phyloP scores from a whole-genome alignment of 805 yeast species.

The Metschnikowia rubicola region DNA sequence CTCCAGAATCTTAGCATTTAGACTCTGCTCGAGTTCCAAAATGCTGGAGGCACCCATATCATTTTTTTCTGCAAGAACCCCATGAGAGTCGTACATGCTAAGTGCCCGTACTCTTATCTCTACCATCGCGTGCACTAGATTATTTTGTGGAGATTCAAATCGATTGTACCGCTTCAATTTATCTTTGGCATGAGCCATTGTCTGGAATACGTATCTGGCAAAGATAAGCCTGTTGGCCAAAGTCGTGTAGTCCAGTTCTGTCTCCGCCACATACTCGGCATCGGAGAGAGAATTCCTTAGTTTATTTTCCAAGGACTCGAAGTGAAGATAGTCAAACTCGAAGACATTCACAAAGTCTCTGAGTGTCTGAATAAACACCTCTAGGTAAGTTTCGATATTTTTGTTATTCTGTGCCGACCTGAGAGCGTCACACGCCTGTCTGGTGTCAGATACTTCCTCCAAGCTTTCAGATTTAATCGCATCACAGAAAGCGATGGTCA shows the following conservation, averaged over 20 bases:
- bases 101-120: not conserved
- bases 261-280: not conserved
- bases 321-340: not conserved
- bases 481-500: no score
- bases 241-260: not conserved
- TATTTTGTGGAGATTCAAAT: not conserved
- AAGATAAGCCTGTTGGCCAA: not conserved
- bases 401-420: not conserved
- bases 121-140: not conserved
- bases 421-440: not conserved
- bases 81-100: not conserved
- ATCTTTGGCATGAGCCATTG: not conserved
- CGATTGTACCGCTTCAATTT: slow-evolving; percentile 1
- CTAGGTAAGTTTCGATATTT: not conserved
- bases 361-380: not conserved
- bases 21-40: not conserved
- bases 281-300: not conserved
- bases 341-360: not conserved
- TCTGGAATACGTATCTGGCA: not conserved
- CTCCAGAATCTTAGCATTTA: not conserved
- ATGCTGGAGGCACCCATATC: not conserved
- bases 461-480: no score
- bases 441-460: no score
- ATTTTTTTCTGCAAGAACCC: not conserved
- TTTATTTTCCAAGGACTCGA: not conserved